Base-by-base conservation (phyloP, 805 yeast genomes). In the Cyberlindnera misumaiensis region DNA sequence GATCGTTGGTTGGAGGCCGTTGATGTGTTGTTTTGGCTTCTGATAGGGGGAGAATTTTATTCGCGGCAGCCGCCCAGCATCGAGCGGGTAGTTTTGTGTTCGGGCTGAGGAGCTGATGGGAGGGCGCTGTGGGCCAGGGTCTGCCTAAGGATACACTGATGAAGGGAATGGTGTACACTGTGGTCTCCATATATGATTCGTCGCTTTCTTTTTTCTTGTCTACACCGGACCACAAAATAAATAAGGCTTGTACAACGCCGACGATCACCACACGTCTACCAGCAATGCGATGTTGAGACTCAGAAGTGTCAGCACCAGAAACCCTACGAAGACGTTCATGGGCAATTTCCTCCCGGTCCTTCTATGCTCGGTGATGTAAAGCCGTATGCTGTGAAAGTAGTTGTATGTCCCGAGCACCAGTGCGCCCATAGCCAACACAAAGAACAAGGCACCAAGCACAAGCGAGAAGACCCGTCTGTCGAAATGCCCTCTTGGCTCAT, bases 371-470 rank as follows among this genome's bases (percentile, higher is more conserved):
- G 45, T 40, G 7, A 52, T 33, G 35, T 40, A 42, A 22, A 43
- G 43, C 16, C 43, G 32, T 1, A 52, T 35, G 17, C 37, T 51
- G 15, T 34, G 40, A 26, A 40, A 53, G 36, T 55, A 55, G 42
- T 51, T 52, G 38, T 39, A 49, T 1, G 39, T 12, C 0, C 55
- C 58, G 6, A 53, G 15, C 0, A 28, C 20, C 11, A 55, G 37
- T 2, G 48, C 36, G 1, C 35, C 36, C 17, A 44, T 11, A 4
- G 45, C 34, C 11, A 43, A 25, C 5, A 37, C 30, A 32, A 46
- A 52, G 41, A 38, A 46, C 9, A 48, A n/a, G 0, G 47, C 16
- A 0, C 50, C 49, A 4, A 47, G 31, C 9, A 29, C 44, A 5
- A 45, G 26, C 15, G 50, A 36, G 25, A 49, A 44, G 6, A 34